Percentiles rank a stretch among this genome's conserved stretches.
These are phyloP conservation scores for Aspergillus caelatus DNA, from an alignment of 2,329 filamentous ascomycete species.

Conservation along the genomic window DNA sequence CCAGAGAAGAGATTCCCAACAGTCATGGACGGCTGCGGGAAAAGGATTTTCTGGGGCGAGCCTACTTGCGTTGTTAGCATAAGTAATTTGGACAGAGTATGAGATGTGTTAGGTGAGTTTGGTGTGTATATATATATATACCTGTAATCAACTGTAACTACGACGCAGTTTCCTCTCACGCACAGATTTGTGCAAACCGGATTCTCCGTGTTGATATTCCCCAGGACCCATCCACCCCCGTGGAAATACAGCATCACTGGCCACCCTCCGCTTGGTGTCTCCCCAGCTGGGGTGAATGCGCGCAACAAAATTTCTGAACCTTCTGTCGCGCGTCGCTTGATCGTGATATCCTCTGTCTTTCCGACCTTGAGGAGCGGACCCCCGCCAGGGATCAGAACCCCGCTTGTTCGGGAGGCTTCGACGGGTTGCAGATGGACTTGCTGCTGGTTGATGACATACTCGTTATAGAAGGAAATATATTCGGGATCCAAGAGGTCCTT, in stretches of 20 bases:
- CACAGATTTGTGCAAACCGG: constrained; percentile 59
- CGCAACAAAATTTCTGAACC: constrained; percentile 54
- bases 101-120: background rate
- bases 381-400: constrained; percentile 56
- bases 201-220: constrained; percentile 62
- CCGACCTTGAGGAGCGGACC: constrained; percentile 54
- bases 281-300: constrained; percentile 54
- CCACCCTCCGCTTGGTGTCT: constrained; percentile 53
- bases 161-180: constrained; percentile 53
- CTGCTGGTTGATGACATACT: constrained; percentile 53
- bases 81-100: background rate
- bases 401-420: constrained; percentile 53
- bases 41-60: constrained; percentile 61
- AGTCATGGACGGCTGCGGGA: constrained; percentile 60
- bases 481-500: constrained; percentile 51
- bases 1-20: constrained; percentile 59
- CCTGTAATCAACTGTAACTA: constrained; percentile 61
- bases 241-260: constrained; percentile 61
- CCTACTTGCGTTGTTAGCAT: constrained; percentile 31
- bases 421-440: constrained; percentile 60
- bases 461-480: constrained; percentile 58
- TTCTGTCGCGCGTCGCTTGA: constrained; percentile 48
- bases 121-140: constrained; percentile 22
- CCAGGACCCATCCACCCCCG: constrained; percentile 62
- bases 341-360: constrained; percentile 48